Evolutionary conservation across 2,329 filamentous ascomycete species (phyloP), one percentile per base, ranked within the genome.

Genomic region (Paracorniculantispora psalliotae): DNA sequence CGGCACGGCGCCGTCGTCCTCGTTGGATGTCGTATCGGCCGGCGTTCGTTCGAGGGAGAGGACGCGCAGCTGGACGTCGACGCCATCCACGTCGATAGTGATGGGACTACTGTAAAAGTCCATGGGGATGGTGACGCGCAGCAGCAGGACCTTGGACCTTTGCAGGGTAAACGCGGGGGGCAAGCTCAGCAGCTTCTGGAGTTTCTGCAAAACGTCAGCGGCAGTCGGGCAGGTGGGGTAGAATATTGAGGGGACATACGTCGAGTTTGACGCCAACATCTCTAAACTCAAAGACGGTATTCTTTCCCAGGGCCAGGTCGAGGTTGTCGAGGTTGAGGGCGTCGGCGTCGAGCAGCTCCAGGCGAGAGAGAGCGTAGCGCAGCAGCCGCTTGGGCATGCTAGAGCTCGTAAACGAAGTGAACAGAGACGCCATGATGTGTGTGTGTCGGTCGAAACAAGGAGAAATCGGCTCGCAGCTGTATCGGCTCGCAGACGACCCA

Each of bases 321-420:
- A 97, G 77, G 65, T 91, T 91, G 64, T 94, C 91, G 62, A 94
- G 81, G 68, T 97, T 90, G 65, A 97, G 78, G 13, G 89, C 87
- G 69, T 96, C 89, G 59, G 91, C 89, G 68, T 97, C 94, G 61
- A 99, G 84, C 58, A 97, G 81, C 66, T 96, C 92, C 61, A 96
- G 81, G 60, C 88, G 86, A 25, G 89, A 88, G 44, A 99, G 79
- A 52, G 88, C 91, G 77, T 94, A 96, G 65, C 91, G 88, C 64
- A 97, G 82, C 67, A 97, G 81, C 72, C 89, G 87, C 81, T 94
- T 96, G 76, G 92, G 90, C 79, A 96, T 91, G 66, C 85, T 90
- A 63, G 91, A 84, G 71, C 75, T 79, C 67, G 79, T 75, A 67
- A 86, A 84, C 60, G 79, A 81, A 73, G 80, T 87, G 68, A 94